A percentile compares a stretch with the other conserved stretches of the same genome.
Evolutionary conservation across 306 rosid species (phyloP).

Genomic region (Notholithocarpus densiflorus): DNA sequence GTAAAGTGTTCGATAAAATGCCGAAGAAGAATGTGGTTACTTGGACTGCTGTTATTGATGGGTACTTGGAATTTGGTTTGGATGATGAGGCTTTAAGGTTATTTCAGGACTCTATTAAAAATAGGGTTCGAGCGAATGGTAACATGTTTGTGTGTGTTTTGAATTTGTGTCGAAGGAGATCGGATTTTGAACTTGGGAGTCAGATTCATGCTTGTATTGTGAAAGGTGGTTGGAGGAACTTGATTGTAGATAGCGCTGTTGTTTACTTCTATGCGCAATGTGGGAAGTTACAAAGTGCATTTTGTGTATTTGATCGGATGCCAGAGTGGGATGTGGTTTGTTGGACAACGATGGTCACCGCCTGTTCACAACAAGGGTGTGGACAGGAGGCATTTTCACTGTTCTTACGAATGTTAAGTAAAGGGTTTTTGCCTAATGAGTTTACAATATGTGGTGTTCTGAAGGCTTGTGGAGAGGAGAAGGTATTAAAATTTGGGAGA

Average conservation of each 20-base stretch:
- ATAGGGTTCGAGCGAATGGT: constrained; percentile 50
- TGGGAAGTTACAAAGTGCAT: constrained; percentile 55
- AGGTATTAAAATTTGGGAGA: constrained; percentile 56
- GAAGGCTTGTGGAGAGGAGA: constrained; percentile 83
- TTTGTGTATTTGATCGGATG: constrained; percentile 60
- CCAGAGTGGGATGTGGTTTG: constrained; percentile 58
- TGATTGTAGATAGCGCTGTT: constrained; percentile 65
- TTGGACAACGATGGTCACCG: constrained; percentile 90
- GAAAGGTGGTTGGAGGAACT: constrained; percentile 64
- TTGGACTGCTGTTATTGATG: constrained; percentile 86
- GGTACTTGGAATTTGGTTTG: constrained; percentile 52
- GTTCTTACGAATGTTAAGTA: constrained; percentile 56
- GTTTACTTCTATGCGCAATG: constrained; percentile 74
- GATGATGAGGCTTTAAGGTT: constrained; percentile 66
- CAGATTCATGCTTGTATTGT: constrained; percentile 68
- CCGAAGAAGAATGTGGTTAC: constrained; percentile 59
- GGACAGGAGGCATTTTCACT: constrained; percentile 60
- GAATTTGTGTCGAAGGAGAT: constrained; percentile 59
- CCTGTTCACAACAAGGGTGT: constrained; percentile 75
- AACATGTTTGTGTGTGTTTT: constrained; percentile 78
- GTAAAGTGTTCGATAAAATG: constrained; percentile 70
- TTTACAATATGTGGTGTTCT: constrained; percentile 70
- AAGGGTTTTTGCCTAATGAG: constrained; percentile 69
- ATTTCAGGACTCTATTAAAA: constrained; percentile 43
- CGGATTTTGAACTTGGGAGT: constrained; percentile 62